These are phyloP conservation scores for Vanilla planifolia DNA, from an alignment of 106 monocot species.

Conservation along the genomic window DNA sequence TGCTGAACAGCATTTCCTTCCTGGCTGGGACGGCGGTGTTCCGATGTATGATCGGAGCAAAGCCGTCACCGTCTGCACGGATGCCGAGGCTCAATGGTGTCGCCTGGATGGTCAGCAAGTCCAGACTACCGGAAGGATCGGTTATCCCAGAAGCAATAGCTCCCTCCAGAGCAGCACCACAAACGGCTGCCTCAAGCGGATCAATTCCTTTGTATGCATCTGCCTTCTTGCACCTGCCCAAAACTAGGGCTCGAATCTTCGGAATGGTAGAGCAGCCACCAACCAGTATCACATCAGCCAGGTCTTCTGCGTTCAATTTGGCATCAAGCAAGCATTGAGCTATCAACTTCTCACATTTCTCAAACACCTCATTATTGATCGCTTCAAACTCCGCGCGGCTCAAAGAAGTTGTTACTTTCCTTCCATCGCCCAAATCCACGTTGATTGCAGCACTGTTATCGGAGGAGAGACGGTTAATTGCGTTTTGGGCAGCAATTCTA, in stretches of 20 bases:
- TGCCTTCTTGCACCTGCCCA: conserved; percentile 35
- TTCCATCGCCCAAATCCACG: conserved; percentile 33
- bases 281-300: conserved; percentile 67
- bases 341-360: conserved; percentile 43
- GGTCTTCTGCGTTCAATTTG: conserved; percentile 39
- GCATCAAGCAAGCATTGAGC: conserved; percentile 54
- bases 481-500: conserved; percentile 40
- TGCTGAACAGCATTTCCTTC: conserved; percentile 59
- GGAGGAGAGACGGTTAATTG: conserved; percentile 52
- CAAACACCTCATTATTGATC: conserved; percentile 33
- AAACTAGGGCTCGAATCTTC: conserved; percentile 34
- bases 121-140: conserved; percentile 52
- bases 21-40: conserved; percentile 66
- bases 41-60: conserved; percentile 35
- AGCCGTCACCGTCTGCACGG: conserved; percentile 32
- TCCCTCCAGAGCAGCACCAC: conserved; percentile 73
- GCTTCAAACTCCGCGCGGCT: conserved; percentile 44
- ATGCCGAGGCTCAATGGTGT: conserved; percentile 57
- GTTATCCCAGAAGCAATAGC: conserved; percentile 58
- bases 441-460: conserved; percentile 33
- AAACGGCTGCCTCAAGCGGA: conserved; percentile 54
- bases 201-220: conserved; percentile 34
- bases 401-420: conserved; percentile 25
- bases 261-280: conserved; percentile 72
- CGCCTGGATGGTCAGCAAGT: conserved; percentile 65